Evolutionary conservation across 1,284 basidiomycete species (phyloP), one percentile per base, ranked within the genome.

Genomic region (Phellinidium pouzarii): DNA sequence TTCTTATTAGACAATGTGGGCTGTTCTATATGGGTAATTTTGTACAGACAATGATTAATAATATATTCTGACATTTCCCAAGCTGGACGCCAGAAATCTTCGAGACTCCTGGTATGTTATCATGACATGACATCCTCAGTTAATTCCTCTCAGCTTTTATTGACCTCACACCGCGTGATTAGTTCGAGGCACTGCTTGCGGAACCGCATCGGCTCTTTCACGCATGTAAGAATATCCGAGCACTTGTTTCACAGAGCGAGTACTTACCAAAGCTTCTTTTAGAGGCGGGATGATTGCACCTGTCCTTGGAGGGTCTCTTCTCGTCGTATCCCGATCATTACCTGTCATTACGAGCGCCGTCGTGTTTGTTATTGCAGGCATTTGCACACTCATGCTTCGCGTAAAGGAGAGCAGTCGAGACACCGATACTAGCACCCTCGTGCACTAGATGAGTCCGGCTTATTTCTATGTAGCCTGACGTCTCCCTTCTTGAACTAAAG

Each of bases 261-360:
- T 11, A 23, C 43, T 54, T 36, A 37, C 27, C 52, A 22, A 47
- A 41, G 48, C 12, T 48, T 8, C 27, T 31, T 50, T 25, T 64
- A 94, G 91, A 65, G 87, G 92, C 2, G 94, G 94, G 1, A 93
- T 97, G 78, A 80, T 91, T 31, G 91, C 92, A 0, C 93, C 94
- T 0, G 77, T 96, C 34, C 66, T 89, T 3, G 93, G 94, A 0
- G 94, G 94, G 0, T 65, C 75, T n/a, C 75, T 96, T 5, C 75
- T 96, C 19, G 75, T 80, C 62, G 72, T 93, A 45, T 75, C 84
- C 55, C 73, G 78, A 3, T 79, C 86, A 0, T 71, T 94, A 52
- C 93, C 93, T 0, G 84, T 96, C 34, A 88, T 91, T 60, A 76
- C 79, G 19, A 87, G 87, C 60, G 80, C 87, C 34, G 75, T 70